Percentiles rank a stretch among this genome's conserved stretches.
phyloP scores from a whole-genome alignment of 2,329 filamentous ascomycete species.

The Colletotrichum gloeosporioides region DNA sequence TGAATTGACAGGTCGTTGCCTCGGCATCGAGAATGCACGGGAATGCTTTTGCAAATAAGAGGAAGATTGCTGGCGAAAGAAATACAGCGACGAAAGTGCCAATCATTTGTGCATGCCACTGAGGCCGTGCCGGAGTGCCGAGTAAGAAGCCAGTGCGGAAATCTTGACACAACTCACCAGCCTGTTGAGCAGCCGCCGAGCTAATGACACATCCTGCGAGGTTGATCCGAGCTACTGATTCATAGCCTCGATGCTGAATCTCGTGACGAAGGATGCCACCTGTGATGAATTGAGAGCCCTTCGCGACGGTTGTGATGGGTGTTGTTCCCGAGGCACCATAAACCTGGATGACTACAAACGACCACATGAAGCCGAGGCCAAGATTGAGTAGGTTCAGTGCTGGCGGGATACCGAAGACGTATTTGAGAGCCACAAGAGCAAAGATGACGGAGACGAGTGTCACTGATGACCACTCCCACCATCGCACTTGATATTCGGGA shows the following conservation, averaged over 20 bases:
- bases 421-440: not conserved
- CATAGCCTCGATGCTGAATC: not conserved
- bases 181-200: not conserved
- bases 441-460: not conserved
- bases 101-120: not conserved
- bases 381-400: not conserved
- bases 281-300: not conserved
- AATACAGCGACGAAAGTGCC: not conserved
- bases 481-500: not conserved
- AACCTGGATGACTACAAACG: not conserved
- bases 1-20: not conserved
- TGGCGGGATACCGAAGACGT: not conserved
- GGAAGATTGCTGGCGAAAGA: not conserved
- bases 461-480: not conserved
- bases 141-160: not conserved
- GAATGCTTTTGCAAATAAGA: not conserved
- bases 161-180: not conserved
- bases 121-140: not conserved
- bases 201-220: not conserved
- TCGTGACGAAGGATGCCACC: not conserved
- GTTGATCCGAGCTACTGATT: not conserved
- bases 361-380: not conserved
- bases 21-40: not conserved
- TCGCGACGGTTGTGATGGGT: not conserved
- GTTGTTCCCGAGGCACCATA: not conserved